A percentile compares a stretch with the other conserved stretches of the same genome.
Evolutionary conservation across 2,329 filamentous ascomycete genomes (phyloP).

Genomic region (Bretziella fagacearum): DNA sequence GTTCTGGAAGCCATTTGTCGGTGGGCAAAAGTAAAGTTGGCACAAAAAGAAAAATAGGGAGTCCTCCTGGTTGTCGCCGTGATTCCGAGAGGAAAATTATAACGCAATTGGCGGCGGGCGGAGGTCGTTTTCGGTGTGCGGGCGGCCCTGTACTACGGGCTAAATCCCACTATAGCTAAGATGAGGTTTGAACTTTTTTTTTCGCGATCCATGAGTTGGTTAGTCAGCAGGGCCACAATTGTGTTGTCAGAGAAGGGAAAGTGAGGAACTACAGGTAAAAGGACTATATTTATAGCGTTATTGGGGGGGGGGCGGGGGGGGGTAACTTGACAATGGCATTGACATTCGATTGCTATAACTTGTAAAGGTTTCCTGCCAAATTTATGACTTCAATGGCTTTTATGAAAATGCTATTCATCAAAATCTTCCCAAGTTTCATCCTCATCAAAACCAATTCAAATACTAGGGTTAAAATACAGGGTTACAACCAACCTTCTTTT

Average conservation of each 20-base stretch:
- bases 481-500: too few relatives aligned
- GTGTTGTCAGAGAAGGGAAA: neutral
- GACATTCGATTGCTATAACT: too few relatives aligned
- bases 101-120: neutral
- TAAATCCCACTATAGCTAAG: conserved; percentile 2
- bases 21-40: neutral
- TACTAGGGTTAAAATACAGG: neutral
- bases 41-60: neutral
- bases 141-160: neutral
- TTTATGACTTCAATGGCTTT: neutral
- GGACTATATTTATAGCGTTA: neutral
- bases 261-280: neutral
- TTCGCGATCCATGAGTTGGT: conserved; percentile 10
- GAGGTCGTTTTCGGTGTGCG: neutral
- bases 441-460: too few relatives aligned
- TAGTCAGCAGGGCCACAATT: conserved; percentile 14
- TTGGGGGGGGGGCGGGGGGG: too few relatives aligned
- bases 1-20: conserved; percentile 5
- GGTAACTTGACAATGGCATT: too few relatives aligned
- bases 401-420: neutral
- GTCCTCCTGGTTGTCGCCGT: neutral
- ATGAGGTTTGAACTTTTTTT: conserved; percentile 15
- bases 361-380: too few relatives aligned
- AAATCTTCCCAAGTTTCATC: neutral
- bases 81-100: neutral